Conservation (phyloP, 768 basidiomycete species). For the Boletus sp. region DNA sequence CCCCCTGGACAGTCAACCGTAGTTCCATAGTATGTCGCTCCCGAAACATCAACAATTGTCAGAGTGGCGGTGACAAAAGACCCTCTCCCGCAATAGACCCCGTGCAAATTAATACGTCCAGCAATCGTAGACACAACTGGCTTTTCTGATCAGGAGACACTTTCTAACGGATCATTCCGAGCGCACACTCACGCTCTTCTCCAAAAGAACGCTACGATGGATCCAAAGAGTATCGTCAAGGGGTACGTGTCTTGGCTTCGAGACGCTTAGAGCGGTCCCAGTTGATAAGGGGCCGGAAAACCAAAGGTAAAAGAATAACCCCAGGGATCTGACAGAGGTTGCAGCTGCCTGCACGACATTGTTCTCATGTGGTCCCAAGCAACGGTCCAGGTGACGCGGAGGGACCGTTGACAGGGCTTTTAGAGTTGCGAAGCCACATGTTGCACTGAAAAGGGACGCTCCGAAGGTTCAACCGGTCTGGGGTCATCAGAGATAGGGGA, state of each 20-base stretch:
- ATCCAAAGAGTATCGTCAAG: neutral
- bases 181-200: neutral
- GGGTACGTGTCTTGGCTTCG: neutral
- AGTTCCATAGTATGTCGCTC: constrained; percentile 26
- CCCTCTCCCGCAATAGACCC: constrained; percentile 42
- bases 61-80: constrained; percentile 31
- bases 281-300: neutral
- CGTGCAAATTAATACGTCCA: constrained; percentile 35
- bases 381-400: neutral
- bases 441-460: neutral
- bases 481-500: too few species aligned
- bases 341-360: neutral
- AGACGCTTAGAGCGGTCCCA: neutral
- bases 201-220: neutral
- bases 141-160: neutral
- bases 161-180: neutral
- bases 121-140: constrained; percentile 1
- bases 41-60: constrained; percentile 29
- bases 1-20: constrained; percentile 28
- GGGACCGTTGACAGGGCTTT: neutral
- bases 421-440: neutral
- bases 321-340: neutral
- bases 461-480: constrained; percentile 2
- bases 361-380: constrained; percentile 2
- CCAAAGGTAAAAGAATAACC: neutral